phyloP scores from a whole-genome alignment of 1,284 basidiomycete genomes.

The Trichosporon ovoides region DNA sequence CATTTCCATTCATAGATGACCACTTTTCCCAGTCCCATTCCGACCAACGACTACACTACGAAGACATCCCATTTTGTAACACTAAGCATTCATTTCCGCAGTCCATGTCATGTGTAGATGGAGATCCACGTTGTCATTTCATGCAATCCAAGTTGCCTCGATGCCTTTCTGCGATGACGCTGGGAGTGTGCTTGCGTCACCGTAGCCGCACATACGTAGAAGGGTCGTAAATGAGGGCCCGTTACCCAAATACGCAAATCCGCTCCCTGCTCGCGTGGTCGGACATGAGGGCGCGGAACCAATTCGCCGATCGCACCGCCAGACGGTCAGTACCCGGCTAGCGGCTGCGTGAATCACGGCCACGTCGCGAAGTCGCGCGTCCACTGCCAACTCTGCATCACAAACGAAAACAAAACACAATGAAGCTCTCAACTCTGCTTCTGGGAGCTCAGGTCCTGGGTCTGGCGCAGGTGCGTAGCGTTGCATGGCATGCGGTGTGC shows the following conservation, averaged over 20 bases:
- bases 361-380: slow-evolving; percentile 1
- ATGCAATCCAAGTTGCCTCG: too few relatives aligned
- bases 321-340: too few relatives aligned
- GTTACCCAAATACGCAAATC: too few relatives aligned
- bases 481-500: background rate
- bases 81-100: background rate
- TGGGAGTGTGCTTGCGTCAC: too few relatives aligned
- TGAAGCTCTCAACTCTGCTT: slow-evolving; percentile 1
- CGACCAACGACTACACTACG: too few relatives aligned
- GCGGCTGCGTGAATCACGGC: background rate
- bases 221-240: too few relatives aligned
- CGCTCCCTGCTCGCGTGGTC: too few relatives aligned
- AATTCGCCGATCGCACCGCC: background rate
- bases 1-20: too few relatives aligned
- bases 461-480: background rate
- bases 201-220: too few relatives aligned
- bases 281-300: background rate
- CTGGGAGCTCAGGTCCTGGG: background rate
- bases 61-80: slow-evolving; percentile 1
- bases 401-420: background rate
- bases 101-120: background rate
- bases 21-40: too few relatives aligned
- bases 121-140: too few relatives aligned
- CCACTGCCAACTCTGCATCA: background rate
- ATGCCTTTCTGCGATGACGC: too few relatives aligned